Base-by-base conservation (phyloP, 768 basidiomycete species). In the Kwoniella botswanensis region DNA sequence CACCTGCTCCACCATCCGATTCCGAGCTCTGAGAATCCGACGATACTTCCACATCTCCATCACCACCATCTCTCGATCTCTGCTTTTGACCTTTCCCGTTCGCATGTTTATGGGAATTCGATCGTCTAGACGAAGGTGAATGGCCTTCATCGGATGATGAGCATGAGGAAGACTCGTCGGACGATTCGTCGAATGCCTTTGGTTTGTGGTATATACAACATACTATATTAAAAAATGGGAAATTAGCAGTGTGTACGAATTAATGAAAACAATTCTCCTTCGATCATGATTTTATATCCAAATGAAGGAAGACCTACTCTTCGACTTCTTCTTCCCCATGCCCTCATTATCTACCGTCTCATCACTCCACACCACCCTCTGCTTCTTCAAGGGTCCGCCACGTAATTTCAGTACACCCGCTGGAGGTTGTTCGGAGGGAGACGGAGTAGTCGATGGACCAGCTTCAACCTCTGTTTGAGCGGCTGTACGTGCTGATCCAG, bases 201-300 rank as follows among this genome's bases (percentile, higher is more conserved):
- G 79, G 81, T 68, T 91, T 92, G 81, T 94, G 93, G 79, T 94
- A 96, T 78, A 98, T 96, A 82, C 94, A 98, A 82, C 94, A 98
- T 61, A 97, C 94, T 98, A 73, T n/a, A 52, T n/a, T 26, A 43
- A 17, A 50, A 15, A 0, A 43, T 6, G 3, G 18, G 22, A 22
- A 35, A 9, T 64, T 35, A 64, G 50, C n/a, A 18, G 43, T 62
- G 12, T 21, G 42, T 41, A 12, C 60, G n/a, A n/a, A 18, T 41
- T 18, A 43, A 41, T 29, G 24, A 3, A 26, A 26, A 26, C 1
- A 26, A 26, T 1, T 26, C 24, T 26, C 24, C 24, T 26, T 26
- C 24, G 24, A 26, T 26, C 3, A 26, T 26, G 24, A 26, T 26
- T 1, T 26, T 26, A 26, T 26, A 26, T 26, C 24, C 24, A 26